phyloP scores from a whole-genome alignment of 495 filamentous ascomycete genomes.

The Pseudoneurospora amorphoporcata region DNA sequence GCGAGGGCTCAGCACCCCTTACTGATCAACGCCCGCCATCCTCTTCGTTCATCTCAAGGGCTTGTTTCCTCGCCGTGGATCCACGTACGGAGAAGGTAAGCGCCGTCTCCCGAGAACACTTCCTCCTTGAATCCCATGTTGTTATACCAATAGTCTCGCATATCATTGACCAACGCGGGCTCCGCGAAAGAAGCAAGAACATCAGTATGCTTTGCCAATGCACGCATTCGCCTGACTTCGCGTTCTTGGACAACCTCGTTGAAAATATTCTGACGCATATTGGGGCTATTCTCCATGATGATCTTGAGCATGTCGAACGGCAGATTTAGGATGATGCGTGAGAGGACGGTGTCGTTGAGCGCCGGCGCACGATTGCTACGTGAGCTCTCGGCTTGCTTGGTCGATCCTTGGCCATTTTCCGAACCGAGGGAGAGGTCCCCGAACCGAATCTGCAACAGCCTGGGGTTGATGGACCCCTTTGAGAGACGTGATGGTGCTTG shows the following conservation, averaged over 20 bases:
- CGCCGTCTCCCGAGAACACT: conserved; percentile 18
- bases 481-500: conserved; percentile 29
- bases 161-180: conserved; percentile 6
- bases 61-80: background rate
- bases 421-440: conserved; percentile 41
- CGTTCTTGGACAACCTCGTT: conserved; percentile 48
- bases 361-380: conserved; percentile 3
- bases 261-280: conserved; percentile 34
- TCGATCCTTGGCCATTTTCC: background rate
- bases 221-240: conserved; percentile 36
- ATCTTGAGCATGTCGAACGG: conserved; percentile 50
- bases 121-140: conserved; percentile 37
- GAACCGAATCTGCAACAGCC: conserved; percentile 51
- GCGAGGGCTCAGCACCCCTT: background rate
- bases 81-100: conserved; percentile 22
- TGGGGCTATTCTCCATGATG: conserved; percentile 41
- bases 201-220: conserved; percentile 22
- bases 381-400: background rate
- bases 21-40: background rate
- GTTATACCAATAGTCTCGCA: conserved; percentile 18
- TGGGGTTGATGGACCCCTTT: background rate
- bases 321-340: conserved; percentile 52
- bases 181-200: conserved; percentile 13
- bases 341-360: conserved; percentile 32
- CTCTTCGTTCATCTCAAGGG: background rate